Percentiles rank a stretch among this genome's conserved stretches.
Conservation (phyloP, 1,284 basidiomycete species). For the Austroboletus novae-zelandiae region DNA sequence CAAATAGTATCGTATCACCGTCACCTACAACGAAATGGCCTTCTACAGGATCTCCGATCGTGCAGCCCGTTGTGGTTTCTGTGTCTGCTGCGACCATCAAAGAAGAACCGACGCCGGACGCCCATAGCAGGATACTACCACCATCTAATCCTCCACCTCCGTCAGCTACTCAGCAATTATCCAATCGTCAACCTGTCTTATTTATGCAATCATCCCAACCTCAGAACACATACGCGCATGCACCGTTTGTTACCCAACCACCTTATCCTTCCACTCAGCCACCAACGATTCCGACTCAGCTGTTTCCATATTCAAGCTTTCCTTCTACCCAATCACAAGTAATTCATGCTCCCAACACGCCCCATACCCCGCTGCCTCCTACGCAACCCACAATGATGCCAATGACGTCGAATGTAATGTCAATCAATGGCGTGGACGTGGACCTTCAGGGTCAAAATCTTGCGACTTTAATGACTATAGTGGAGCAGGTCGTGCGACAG, state of each 20-base stretch:
- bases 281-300: constrained; percentile 16
- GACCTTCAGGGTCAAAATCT: constrained; percentile 19
- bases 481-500: constrained; percentile 32
- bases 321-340: constrained; percentile 19
- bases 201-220: constrained; percentile 16
- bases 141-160: constrained; percentile 5
- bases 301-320: constrained; percentile 14
- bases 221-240: constrained; percentile 19
- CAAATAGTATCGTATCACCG: constrained; percentile 1
- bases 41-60: background rate
- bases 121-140: background rate
- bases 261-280: constrained; percentile 16
- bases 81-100: background rate
- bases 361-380: constrained; percentile 16
- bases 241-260: constrained; percentile 16
- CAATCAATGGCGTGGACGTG: constrained; percentile 13
- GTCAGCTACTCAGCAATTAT: constrained; percentile 8
- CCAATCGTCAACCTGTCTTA: constrained; percentile 12
- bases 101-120: constrained; percentile 3
- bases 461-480: constrained; percentile 32
- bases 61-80: background rate
- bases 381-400: constrained; percentile 15
- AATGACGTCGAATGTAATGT: constrained; percentile 6
- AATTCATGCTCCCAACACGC: constrained; percentile 4
- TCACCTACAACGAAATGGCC: background rate